phyloP scores from a whole-genome alignment of 805 yeast genomes.

The Ogataea glucozyma region DNA sequence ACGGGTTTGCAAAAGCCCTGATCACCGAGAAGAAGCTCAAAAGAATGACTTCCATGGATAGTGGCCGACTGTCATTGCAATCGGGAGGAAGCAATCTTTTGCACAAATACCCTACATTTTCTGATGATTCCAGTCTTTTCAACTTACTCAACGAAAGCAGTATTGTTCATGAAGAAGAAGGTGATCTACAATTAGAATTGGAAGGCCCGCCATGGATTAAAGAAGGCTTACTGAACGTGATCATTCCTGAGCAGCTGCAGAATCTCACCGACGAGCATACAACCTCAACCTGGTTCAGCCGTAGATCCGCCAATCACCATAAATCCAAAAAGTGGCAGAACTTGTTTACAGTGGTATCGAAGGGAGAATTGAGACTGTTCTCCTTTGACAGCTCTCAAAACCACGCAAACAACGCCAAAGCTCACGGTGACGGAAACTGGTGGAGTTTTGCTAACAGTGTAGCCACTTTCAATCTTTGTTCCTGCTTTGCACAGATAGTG shows the following conservation, averaged over 20 bases:
- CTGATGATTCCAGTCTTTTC: conserved; percentile 15
- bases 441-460: conserved; percentile 59
- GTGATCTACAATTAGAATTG: conserved; percentile 61
- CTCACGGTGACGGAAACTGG: conserved; percentile 62
- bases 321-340: conserved; percentile 41
- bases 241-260: conserved; percentile 20
- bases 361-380: conserved; percentile 63
- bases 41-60: conserved; percentile 22
- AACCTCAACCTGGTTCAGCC: conserved; percentile 3
- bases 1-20: conserved; percentile 32
- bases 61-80: conserved; percentile 18
- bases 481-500: conserved; percentile 50
- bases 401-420: conserved; percentile 11
- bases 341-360: conserved; percentile 64
- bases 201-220: conserved; percentile 78
- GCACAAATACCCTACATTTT: conserved; percentile 13
- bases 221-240: conserved; percentile 59
- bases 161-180: conserved; percentile 38
- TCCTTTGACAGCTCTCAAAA: conserved; percentile 40
- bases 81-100: conserved; percentile 15
- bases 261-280: background rate
- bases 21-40: conserved; percentile 26
- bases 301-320: background rate
- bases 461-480: conserved; percentile 53
- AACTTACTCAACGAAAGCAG: conserved; percentile 7